Evolutionary conservation across 164 flowering plant species (phyloP).

Genomic region (Vitis rupestris): DNA sequence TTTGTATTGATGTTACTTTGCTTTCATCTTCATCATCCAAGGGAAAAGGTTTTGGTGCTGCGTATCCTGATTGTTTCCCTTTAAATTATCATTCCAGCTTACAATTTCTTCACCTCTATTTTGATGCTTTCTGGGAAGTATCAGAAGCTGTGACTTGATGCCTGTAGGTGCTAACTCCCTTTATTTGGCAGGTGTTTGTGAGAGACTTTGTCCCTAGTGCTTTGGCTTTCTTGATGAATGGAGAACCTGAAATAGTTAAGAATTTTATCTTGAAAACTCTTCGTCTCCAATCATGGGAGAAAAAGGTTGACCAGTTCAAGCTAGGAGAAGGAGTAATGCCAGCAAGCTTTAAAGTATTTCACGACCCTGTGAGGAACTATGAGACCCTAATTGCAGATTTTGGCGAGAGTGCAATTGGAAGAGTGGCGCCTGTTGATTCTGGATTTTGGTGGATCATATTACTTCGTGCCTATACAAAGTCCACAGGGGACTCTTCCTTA

Average conservation of each 20-base stretch:
- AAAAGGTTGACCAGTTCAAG: slow-evolving; percentile 44
- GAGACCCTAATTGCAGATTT: slow-evolving; percentile 50
- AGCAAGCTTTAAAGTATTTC: slow-evolving; percentile 50
- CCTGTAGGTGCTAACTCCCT: neutral
- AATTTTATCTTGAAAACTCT: slow-evolving; percentile 54
- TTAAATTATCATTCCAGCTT: too few relatives aligned
- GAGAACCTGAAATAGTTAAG: slow-evolving; percentile 50
- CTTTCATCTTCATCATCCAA: too few relatives aligned
- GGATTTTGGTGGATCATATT: slow-evolving; percentile 74
- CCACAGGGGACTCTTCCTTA: slow-evolving; percentile 49
- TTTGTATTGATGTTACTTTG: neutral
- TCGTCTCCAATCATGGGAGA: slow-evolving; percentile 57
- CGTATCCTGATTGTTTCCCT: too few relatives aligned
- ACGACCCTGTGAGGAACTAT: slow-evolving; percentile 31
- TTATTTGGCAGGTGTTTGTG: slow-evolving; percentile 35
- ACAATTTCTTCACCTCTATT: neutral
- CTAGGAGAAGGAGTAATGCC: slow-evolving; percentile 58
- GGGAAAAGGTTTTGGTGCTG: too few relatives aligned
- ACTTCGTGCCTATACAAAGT: slow-evolving; percentile 54
- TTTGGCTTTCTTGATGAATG: slow-evolving; percentile 57
- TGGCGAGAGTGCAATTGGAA: slow-evolving; percentile 53
- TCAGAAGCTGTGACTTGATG: neutral
- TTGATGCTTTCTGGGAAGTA: too few relatives aligned
- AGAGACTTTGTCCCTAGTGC: slow-evolving; percentile 64
- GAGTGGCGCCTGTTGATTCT: slow-evolving; percentile 60